Evolutionary conservation across 129 eudicot genomes (phyloP).

Genomic region (Solidago caesia): DNA sequence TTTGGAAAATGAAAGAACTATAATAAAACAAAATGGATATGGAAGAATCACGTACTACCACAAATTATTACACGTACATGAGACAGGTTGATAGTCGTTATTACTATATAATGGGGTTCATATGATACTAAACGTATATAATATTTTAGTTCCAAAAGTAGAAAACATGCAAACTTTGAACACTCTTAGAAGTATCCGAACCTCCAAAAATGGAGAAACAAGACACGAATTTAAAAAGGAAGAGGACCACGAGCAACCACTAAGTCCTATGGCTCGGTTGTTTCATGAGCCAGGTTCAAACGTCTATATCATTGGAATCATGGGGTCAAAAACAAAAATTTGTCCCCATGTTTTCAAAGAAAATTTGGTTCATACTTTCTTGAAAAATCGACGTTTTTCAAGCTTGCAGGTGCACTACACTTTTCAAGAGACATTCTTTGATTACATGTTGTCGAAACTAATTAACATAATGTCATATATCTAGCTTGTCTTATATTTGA

Average conservation of each 20-base stretch:
- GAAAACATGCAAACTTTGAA: too few relatives aligned
- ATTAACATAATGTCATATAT: neutral
- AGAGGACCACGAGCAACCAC: constrained; percentile 18
- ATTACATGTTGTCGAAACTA: neutral
- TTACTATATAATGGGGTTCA: too few relatives aligned
- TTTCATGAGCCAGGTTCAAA: constrained; percentile 41
- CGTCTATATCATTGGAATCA: constrained; percentile 27
- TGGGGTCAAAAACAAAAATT: constrained; percentile 23
- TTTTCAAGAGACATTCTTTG: neutral
- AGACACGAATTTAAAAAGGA: neutral
- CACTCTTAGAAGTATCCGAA: too few relatives aligned
- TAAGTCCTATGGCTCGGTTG: constrained; percentile 30
- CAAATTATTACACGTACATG: too few relatives aligned
- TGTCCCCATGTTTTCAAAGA: constrained; percentile 31
- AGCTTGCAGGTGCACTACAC: constrained; percentile 36
- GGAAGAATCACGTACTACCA: too few relatives aligned
- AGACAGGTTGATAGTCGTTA: too few relatives aligned
- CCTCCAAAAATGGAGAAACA: neutral
- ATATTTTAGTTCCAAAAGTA: too few relatives aligned
- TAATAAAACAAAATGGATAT: too few relatives aligned
- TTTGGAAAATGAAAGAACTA: too few relatives aligned
- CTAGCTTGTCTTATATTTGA: neutral
- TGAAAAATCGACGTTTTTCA: constrained; percentile 33
- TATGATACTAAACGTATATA: too few relatives aligned
- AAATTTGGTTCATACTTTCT: constrained; percentile 24